Evolutionary conservation across 768 basidiomycete genomes (phyloP).

Genomic region (Myochromella boudieri): DNA sequence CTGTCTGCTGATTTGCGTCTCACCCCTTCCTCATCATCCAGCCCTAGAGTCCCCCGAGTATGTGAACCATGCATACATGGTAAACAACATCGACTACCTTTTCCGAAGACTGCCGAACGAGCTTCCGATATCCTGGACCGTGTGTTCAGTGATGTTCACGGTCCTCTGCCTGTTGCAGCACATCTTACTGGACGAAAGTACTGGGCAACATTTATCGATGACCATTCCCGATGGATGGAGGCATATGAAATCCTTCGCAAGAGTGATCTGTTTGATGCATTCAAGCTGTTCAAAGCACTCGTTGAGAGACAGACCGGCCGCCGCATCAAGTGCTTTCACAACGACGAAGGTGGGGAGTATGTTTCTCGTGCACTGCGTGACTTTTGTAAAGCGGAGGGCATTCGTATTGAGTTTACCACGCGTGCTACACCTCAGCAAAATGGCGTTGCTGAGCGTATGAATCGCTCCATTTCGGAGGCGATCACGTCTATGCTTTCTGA

Average conservation of each 20-base stretch:
- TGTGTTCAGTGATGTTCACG: conserved; percentile 8
- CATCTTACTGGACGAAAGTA: not conserved
- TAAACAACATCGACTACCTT: conserved; percentile 5
- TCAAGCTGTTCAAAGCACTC: conserved; percentile 31
- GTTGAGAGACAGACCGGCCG: conserved; percentile 28
- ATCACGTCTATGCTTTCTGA: conserved; percentile 12
- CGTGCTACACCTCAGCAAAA: conserved; percentile 39
- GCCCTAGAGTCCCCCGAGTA: conserved; percentile 1
- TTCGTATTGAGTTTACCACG: conserved; percentile 21
- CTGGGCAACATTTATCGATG: conserved; percentile 8
- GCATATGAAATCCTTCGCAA: conserved; percentile 14
- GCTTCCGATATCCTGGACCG: not conserved
- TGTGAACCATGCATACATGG: conserved; percentile 7
- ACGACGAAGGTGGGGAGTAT: conserved; percentile 38
- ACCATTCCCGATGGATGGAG: conserved; percentile 5
- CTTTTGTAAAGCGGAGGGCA: conserved; percentile 24
- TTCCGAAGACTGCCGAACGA: not conserved
- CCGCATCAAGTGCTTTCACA: conserved; percentile 23
- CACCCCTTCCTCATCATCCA: not conserved
- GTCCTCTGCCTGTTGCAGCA: not conserved
- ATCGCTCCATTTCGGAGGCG: conserved; percentile 32
- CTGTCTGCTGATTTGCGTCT: not conserved
- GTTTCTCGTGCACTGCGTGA: conserved; percentile 21
- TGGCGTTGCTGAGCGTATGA: conserved; percentile 38
- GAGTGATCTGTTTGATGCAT: conserved; percentile 19